Conservation (phyloP, 805 yeast genomes). For the Brettanomyces sp. region DNA sequence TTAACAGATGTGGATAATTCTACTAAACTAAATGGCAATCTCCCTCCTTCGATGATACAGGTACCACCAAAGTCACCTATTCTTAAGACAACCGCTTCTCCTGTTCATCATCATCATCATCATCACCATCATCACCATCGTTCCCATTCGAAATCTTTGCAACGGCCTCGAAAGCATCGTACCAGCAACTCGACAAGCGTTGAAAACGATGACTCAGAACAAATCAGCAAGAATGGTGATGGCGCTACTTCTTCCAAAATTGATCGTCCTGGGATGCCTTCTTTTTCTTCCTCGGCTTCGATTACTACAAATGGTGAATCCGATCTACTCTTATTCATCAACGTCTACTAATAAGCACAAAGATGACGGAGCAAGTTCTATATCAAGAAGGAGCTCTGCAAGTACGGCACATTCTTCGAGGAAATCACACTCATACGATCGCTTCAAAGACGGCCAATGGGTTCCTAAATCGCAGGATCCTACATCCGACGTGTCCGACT, state of each 20-base stretch:
- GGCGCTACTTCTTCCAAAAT: not conserved
- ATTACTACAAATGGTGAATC: not conserved
- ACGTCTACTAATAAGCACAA: not conserved
- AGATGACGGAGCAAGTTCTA: not conserved
- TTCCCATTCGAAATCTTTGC: slow-evolving; percentile 2
- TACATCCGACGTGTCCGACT: not conserved
- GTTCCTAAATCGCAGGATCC: not conserved
- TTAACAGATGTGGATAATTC: slow-evolving; percentile 10
- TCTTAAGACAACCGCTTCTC: slow-evolving; percentile 22
- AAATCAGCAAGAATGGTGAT: not conserved
- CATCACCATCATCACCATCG: slow-evolving; percentile 9
- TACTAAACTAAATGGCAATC: slow-evolving; percentile 14
- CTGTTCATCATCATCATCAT: slow-evolving; percentile 15
- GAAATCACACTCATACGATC: not conserved
- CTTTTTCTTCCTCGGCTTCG: not conserved
- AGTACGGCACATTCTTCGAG: not conserved
- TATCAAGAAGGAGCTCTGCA: not conserved
- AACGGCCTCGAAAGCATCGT: slow-evolving; percentile 1
- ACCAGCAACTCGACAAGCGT: slow-evolving; percentile 5
- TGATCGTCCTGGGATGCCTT: not conserved
- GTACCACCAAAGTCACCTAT: slow-evolving; percentile 26
- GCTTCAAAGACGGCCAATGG: not conserved
- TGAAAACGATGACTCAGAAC: slow-evolving; percentile 2
- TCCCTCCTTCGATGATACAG: slow-evolving; percentile 27
- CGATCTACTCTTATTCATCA: not conserved